These are phyloP conservation scores for Cyclotella baltica DNA, from an alignment of 108 stramenopile genomes.

Conservation along the genomic window DNA sequence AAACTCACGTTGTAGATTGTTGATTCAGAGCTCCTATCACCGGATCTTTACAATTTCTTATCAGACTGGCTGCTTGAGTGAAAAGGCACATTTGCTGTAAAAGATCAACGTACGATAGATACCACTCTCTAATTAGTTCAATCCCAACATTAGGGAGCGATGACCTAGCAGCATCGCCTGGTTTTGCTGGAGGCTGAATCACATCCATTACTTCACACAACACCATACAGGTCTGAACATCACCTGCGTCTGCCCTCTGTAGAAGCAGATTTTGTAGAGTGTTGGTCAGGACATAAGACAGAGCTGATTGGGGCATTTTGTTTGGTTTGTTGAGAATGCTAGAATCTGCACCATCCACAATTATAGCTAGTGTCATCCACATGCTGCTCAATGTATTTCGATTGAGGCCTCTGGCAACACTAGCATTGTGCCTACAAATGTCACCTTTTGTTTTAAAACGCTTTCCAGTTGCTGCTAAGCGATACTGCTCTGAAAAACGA, in stretches of 20 bases:
- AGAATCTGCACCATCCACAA: conserved; percentile 64
- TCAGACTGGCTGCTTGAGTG: conserved; percentile 72
- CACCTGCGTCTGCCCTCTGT: conserved; percentile 85
- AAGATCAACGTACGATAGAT: conserved; percentile 85
- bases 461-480: conserved; percentile 52
- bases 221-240: conserved; percentile 87
- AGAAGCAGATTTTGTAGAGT: conserved; percentile 67
- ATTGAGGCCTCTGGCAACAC: conserved; percentile 66
- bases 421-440: conserved; percentile 75
- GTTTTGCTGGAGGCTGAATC: conserved; percentile 43
- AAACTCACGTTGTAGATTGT: conserved; percentile 77
- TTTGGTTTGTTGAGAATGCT: conserved; percentile 44
- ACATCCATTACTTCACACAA: conserved; percentile 87
- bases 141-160: conserved; percentile 67
- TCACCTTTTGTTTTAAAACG: conserved; percentile 62
- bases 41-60: conserved; percentile 74
- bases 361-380: conserved; percentile 74
- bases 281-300: conserved; percentile 71
- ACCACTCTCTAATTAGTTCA: conserved; percentile 84
- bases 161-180: conserved; percentile 50
- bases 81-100: conserved; percentile 88
- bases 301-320: conserved; percentile 49
- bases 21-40: conserved; percentile 80
- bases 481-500: conserved; percentile 79
- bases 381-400: conserved; percentile 69